These are phyloP conservation scores for Cytauxzoon felis DNA, from an alignment of 169 alveolate species.

Conservation along the genomic window DNA sequence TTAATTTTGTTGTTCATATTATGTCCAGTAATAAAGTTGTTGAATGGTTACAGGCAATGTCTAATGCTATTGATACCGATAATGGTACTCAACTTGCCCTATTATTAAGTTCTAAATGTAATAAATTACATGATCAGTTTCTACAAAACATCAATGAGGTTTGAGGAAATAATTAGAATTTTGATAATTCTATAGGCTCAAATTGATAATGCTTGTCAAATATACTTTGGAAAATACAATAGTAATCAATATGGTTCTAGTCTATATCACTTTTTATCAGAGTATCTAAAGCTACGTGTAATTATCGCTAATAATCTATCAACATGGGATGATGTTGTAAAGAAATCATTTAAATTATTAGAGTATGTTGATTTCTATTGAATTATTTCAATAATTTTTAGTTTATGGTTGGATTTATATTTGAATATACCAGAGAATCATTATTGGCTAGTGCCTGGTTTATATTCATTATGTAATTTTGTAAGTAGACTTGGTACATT, in stretches of 20 bases:
- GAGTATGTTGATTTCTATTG: constrained; percentile 18
- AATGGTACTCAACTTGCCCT: constrained; percentile 38
- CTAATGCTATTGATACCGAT: constrained; percentile 22
- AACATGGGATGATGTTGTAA: constrained; percentile 56
- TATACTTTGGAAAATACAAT: constrained; percentile 21
- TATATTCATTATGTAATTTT: constrained; percentile 49
- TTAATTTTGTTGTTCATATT: no score
- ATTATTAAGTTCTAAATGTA: constrained; percentile 25
- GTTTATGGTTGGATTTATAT: constrained; percentile 63
- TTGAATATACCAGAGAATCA: constrained; percentile 11
- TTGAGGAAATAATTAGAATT: neutral
- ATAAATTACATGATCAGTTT: constrained; percentile 22
- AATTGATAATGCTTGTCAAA: constrained; percentile 6
- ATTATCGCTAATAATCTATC: constrained; percentile 21
- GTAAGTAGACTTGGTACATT: constrained; percentile 19
- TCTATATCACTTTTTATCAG: constrained; percentile 29
- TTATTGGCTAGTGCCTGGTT: constrained; percentile 62
- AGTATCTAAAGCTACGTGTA: constrained; percentile 18
- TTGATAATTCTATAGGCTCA: neutral
- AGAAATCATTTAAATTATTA: constrained; percentile 36
- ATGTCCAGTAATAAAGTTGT: no score
- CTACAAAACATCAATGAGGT: constrained; percentile 29
- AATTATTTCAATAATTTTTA: neutral
- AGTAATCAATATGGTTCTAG: constrained; percentile 17
- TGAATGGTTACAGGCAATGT: constrained; percentile 24